These are phyloP conservation scores for Geotrichum klebahnii DNA, from an alignment of 1,139 yeast species.

Conservation along the genomic window DNA sequence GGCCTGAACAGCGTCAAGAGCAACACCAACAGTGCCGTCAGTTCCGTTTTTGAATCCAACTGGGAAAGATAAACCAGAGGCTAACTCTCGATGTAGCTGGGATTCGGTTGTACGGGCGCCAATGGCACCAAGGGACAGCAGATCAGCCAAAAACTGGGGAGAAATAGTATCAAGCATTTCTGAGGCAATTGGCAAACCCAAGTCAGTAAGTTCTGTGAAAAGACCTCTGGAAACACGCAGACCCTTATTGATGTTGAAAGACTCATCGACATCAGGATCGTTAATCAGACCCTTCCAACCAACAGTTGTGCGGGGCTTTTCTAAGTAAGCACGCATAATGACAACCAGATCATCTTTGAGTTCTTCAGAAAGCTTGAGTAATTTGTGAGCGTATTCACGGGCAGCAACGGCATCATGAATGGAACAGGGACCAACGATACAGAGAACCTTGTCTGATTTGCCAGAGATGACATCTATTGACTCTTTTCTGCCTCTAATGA, in stretches of 20 bases:
- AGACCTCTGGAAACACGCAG: constrained; percentile 79
- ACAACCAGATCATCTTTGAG: constrained; percentile 71
- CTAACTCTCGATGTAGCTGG: constrained; percentile 93
- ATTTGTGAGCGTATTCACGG: constrained; percentile 72
- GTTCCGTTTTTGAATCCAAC: constrained; percentile 98
- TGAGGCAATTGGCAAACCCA: constrained; percentile 79
- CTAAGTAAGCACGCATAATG: constrained; percentile 93
- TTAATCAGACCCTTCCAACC: constrained; percentile 99
- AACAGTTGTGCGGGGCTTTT: constrained; percentile 97
- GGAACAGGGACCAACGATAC: constrained; percentile 92
- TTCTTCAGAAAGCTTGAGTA: constrained; percentile 64
- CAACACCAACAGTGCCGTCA: constrained; percentile 89
- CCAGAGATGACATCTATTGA: constrained; percentile 69
- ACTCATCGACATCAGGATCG: constrained; percentile 90
- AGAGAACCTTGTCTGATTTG: constrained; percentile 73
- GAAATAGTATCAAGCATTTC: constrained; percentile 98
- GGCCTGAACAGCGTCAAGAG: constrained; percentile 89
- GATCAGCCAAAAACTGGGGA: constrained; percentile 90
- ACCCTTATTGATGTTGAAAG: constrained; percentile 94
- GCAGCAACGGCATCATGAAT: constrained; percentile 91
- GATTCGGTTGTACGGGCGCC: constrained; percentile 99
- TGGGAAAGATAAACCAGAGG: constrained; percentile 96
- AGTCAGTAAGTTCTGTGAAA: constrained; percentile 72
- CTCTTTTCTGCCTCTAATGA: constrained; percentile 70
- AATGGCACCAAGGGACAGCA: constrained; percentile 91